Evolutionary conservation across 2,329 filamentous ascomycete species (phyloP).

Genomic region (Xylaria sp.): DNA sequence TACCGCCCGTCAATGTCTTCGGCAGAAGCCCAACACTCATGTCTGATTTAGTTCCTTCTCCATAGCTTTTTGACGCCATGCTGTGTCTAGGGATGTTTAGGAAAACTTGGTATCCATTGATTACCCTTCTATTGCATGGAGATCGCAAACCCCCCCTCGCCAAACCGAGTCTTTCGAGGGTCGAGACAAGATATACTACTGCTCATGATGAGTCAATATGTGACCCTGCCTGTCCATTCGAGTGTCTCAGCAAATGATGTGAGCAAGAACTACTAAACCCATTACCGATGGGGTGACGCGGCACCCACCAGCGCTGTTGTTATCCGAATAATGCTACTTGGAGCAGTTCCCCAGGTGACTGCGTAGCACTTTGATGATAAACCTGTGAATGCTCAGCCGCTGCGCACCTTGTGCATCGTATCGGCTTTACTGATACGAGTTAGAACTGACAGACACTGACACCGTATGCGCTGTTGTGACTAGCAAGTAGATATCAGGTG

Average conservation of each 20-base stretch:
- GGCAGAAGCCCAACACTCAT: not conserved
- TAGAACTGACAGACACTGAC: no score
- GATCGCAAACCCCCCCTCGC: slow-evolving; percentile 56
- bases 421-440: slow-evolving; percentile 42
- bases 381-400: slow-evolving; percentile 52
- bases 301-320: slow-evolving; percentile 55
- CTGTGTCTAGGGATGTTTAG: slow-evolving; percentile 55
- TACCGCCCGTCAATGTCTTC: not conserved
- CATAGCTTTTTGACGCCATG: slow-evolving; percentile 54
- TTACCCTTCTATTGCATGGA: slow-evolving; percentile 56
- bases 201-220: slow-evolving; percentile 55
- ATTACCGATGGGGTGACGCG: slow-evolving; percentile 59
- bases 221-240: slow-evolving; percentile 57
- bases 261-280: slow-evolving; percentile 59
- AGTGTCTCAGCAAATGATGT: slow-evolving; percentile 58
- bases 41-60: slow-evolving; percentile 52
- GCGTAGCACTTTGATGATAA: slow-evolving; percentile 52
- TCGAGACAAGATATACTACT: slow-evolving; percentile 56
- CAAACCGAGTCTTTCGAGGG: slow-evolving; percentile 58
- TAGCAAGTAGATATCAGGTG: no score
- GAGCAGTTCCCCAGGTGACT: slow-evolving; percentile 57
- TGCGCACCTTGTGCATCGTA: slow-evolving; percentile 55
- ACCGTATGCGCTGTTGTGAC: no score
- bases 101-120: slow-evolving; percentile 54
- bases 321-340: slow-evolving; percentile 58